Evolutionary conservation across 1,284 basidiomycete species (phyloP).

Genomic region (Inonotus obliquus): DNA sequence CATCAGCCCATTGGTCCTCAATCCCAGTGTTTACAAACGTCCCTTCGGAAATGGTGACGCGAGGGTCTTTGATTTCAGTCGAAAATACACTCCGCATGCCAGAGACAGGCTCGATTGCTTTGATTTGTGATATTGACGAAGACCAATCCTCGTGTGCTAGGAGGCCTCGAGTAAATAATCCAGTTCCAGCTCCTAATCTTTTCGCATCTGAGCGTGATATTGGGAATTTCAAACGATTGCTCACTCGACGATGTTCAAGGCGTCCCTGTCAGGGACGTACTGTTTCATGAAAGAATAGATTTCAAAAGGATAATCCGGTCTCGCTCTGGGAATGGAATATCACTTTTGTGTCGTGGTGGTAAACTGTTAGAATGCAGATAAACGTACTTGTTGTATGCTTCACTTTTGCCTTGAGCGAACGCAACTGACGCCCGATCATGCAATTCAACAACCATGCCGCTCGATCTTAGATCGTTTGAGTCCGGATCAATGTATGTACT

Average conservation of each 20-base stretch:
- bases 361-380: background rate
- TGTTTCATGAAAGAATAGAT: conserved; percentile 53
- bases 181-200: conserved; percentile 71
- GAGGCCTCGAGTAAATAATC: conserved; percentile 74
- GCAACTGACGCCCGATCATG: background rate
- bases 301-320: conserved; percentile 64
- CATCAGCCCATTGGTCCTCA: conserved; percentile 64
- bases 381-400: background rate
- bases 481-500: no score
- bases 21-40: conserved; percentile 59
- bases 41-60: conserved; percentile 50
- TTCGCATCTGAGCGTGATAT: background rate
- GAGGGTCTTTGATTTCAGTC: conserved; percentile 45
- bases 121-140: conserved; percentile 42
- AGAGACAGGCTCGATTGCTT: conserved; percentile 66
- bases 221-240: no score
- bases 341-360: background rate
- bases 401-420: background rate
- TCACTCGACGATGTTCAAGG: conserved; percentile 66
- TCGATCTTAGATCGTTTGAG: background rate
- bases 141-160: conserved; percentile 56
- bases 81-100: conserved; percentile 65
- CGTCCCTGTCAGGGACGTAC: conserved; percentile 31
- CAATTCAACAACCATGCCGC: background rate
- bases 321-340: conserved; percentile 37